Evolutionary conservation across 163 green algal genomes (phyloP).

Genomic region (Scenedesmus sp.): DNA sequence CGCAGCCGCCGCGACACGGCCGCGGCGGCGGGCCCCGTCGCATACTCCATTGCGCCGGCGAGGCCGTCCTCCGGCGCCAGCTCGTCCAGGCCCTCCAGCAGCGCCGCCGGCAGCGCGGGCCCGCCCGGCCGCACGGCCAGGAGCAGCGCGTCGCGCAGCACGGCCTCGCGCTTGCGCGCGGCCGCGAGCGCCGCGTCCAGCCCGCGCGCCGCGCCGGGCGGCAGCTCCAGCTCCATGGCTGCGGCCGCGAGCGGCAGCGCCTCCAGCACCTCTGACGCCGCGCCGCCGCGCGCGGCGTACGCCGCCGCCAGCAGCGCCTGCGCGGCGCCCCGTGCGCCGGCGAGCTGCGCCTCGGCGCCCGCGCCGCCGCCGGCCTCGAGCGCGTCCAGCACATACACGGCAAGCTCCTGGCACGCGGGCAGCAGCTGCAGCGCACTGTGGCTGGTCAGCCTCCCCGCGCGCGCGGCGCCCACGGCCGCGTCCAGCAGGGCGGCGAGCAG

Average conservation of each 20-base stretch:
- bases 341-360: background rate
- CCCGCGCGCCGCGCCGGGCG: background rate
- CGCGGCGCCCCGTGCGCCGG: background rate
- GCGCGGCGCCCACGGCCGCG: too few relatives aligned
- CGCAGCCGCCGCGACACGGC: background rate
- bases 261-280: background rate
- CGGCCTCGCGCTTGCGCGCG: background rate
- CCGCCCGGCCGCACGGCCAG: background rate
- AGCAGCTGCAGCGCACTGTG: background rate
- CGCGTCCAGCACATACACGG: background rate
- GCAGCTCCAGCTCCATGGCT: background rate
- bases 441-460: too few relatives aligned
- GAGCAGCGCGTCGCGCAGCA: slow-evolving; percentile 28
- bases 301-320: background rate
- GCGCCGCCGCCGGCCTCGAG: background rate
- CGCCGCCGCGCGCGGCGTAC: slow-evolving; percentile 10
- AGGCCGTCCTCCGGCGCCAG: slow-evolving; percentile 8
- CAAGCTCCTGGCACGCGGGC: background rate
- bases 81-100: slow-evolving; percentile 21
- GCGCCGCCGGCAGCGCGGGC: slow-evolving; percentile 3
- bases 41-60: background rate
- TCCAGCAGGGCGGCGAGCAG: too few relatives aligned
- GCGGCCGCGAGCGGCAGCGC: background rate
- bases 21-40: background rate
- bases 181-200: background rate